Evolutionary conservation across 345 rosid species (phyloP), one percentile per base, ranked within the genome.

Genomic region (Capsella bursapastoris): DNA sequence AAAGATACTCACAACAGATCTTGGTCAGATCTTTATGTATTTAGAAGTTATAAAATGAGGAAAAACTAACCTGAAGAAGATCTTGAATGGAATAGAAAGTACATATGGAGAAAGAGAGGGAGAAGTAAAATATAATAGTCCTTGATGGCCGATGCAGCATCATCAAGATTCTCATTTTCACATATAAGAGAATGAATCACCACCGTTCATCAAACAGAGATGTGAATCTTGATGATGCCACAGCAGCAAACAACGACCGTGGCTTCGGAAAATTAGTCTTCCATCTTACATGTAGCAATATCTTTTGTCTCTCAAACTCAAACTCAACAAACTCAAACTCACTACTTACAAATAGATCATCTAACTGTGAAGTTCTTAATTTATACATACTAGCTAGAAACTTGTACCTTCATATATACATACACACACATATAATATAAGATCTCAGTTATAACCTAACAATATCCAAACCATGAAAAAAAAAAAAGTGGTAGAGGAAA

Each of bases 191-290:
- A 76, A 35, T 37, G 14, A 76, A 70, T 57, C 66, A 70, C 71
- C 66, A 69, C 58, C 51, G 59, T 76, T 27, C 77, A 76, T 79
- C 70, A 76, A 22, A 59, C 37, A 34, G 35, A 64, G 78, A 83
- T 93, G 98, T 93, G 98, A 93, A 93, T 93, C 98, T 93, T 93
- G 93, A 86, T 87, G 96, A 83, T 93, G 88, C 97, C 79, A 82
- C 97, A 77, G 79, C 93, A 52, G 84, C 87, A 86, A 89, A 84
- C 86, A 80, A 87, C 89, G 85, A 83, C 97, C 79, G 86, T 75
- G 38, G 60, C 74, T 75, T 52, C 47, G 10, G 13, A 40, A 40
- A 9, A 49, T 3, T 47, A 38, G 8, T 74, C 72, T 57, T 50
- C 43, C 32, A 4, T 73, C 61, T 29, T 74, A 22, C 34, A n/a